Evolutionary conservation across 2,329 filamentous ascomycete genomes (phyloP), one percentile per base, ranked within the genome.

Genomic region (Graphilbum sp.): DNA sequence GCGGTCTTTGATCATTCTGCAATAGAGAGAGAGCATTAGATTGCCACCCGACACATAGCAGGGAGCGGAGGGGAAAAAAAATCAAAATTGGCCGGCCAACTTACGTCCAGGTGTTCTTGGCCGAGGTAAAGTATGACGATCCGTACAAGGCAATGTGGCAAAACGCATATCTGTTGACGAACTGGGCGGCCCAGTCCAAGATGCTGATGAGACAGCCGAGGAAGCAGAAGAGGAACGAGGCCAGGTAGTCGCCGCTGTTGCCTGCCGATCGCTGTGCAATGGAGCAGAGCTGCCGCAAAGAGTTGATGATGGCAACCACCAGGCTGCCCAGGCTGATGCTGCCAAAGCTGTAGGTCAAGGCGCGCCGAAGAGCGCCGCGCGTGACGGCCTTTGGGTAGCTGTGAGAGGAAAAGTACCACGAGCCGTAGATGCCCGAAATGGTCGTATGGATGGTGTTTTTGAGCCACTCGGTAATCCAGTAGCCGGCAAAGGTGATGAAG

Each of bases 111-210:
- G 85, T 93, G 48, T 84, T 83, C 59, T 92, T 94, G 27, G 87
- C 86, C 0, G 86, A 82, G 1, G 75, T 67, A 39, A 95, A 70
- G 53, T 95, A 96, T 1, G 80, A 62, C 56, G 92, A 92, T 16
- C 88, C 88, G 53, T 95, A 95, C 0, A 95, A 66, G 0, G 88
- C 86, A 51, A 96, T 93, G 53, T 95, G 85, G 23, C 77, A 86
- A 58, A 92, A 94, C 1, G 86, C 86, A 48, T 92, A 94, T 48
- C 85, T 75, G 59, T 96, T 96, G 59, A 94, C 67, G 51, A 94
- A 90, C 46, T 85, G 68, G 1, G 90, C 74, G 1, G 79, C 79
- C 86, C 88, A 95, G 47, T 94, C 74, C 2, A 95, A 60, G 2
- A 94, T 51, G 3, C 69, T 62, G 40, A 95, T 76, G 34, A 95